Evolutionary conservation across 2,329 filamentous ascomycete genomes (phyloP), one percentile per base, ranked within the genome.

Genomic region (Aspergillus pseudoviridinutans): DNA sequence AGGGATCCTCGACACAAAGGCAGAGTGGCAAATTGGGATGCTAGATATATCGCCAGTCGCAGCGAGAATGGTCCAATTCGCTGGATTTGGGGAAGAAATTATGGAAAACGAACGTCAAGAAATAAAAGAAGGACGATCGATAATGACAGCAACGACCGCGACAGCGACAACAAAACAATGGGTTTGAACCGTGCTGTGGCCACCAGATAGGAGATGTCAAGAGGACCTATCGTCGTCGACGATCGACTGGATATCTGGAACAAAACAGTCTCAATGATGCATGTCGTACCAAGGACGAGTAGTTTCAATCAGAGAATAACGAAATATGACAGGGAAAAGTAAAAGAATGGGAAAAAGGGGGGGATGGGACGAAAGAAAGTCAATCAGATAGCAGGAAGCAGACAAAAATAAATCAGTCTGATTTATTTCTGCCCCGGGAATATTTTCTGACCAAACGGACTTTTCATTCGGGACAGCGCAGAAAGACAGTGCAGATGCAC

Each of bases 381-480:
- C 56, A 61, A 59, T 62, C 53, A 38, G 60, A 61, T 55, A 59
- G 56, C 60, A 60, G 57, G 55, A 56, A 58, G 60, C 59, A 60
- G 60, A 66, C 61, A 62, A 63, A 54, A 61, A 27, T 38, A 50
- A 50, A 54, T 49, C 49, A 51, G 22, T 5, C 22, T 25, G 44
- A 60, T 62, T 50, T 61, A 59, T 60, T 55, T 58, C 56, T 54
- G 32, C 53, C 56, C 52, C 56, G 58, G 51, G 53, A 58, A 59
- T 35, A 42, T 58, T 64, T 62, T 55, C 60, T 64, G 53, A 46
- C 59, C 65, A 66, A 64, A 62, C 61, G 61, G 63, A 63, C 58
- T 61, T 62, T 64, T 61, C 61, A 56, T 58, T 65, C 61, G 64
- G 62, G 51, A 63, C 53, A 58, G 63, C 60, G 54, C 60, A 67